Evolutionary conservation across 2,329 filamentous ascomycete genomes (phyloP), one percentile per base, ranked within the genome.

Genomic region (Nectriaceae sp.): DNA sequence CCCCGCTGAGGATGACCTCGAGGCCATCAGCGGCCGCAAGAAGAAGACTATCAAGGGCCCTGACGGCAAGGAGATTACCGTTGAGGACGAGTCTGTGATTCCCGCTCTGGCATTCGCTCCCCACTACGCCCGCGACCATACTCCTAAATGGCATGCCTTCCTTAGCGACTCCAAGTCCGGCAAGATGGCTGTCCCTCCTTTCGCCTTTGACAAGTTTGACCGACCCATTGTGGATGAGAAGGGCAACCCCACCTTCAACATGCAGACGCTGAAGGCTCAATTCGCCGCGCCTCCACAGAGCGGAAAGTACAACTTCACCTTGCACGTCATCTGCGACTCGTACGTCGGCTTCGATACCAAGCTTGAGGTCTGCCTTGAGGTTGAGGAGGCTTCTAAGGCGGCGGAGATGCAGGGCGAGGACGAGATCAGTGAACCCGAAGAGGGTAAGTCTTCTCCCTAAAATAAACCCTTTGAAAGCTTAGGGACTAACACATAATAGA

Each of bases 381-480:
- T 99, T 8, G 91, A 96, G 64, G 92, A 97, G 62, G 86, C 89
- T 26, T 88, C 83, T 70, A 94, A 93, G 74, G 92, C 90, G 4
- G 87, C 83, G 18, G 82, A 87, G 58, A 85, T 96, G 65, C 82
- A 83, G 44, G 88, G 85, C 40, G 91, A 97, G 59, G 94, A 96
- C 62, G 94, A 99, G 50, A 99, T 99, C 58, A 96, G 90, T 66
- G 94, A 99, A 69, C 94, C 95, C 29, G 94, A 97, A 55, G 94
- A 99, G 78, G 94, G 94, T 96, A 79, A 77, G 86, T 36, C 40
- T 39, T 42, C 37, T 22, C 29, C 21, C 39, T 49, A 24, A 4
- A 6, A 38, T 24, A 6, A 16, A n/a, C n/a, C n/a, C n/a, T n/a
- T n/a, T n/a, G n/a, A 36, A 33, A 38, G 44, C 10, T 10, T 5